Conservation (phyloP, 495 filamentous ascomycete genomes). For the Apodospora peruviana region DNA sequence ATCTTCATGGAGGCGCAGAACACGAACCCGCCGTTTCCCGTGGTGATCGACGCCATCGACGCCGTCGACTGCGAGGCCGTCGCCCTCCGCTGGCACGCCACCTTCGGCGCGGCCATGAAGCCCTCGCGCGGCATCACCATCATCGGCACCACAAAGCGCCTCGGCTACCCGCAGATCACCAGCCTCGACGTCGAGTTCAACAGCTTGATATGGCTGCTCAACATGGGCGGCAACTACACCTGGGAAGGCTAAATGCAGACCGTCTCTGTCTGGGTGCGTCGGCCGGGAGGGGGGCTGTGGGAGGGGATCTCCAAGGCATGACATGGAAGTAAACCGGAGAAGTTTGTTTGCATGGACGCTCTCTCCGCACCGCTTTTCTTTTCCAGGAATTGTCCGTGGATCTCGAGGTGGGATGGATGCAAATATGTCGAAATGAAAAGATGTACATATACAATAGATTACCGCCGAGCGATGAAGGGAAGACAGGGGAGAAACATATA, state of each 20-base stretch:
- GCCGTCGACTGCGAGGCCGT: slow-evolving; percentile 27
- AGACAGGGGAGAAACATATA: too few species aligned
- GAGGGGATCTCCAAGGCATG: not conserved
- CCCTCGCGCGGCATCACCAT: slow-evolving; percentile 29
- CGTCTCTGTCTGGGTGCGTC: not conserved
- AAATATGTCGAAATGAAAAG: too few species aligned
- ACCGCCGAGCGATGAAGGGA: too few species aligned
- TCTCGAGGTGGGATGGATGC: too few species aligned
- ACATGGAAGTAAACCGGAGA: too few species aligned
- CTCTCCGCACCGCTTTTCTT: too few species aligned
- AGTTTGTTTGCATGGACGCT: too few species aligned
- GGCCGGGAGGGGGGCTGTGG: slow-evolving; percentile 1
- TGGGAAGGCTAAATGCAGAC: slow-evolving; percentile 28
- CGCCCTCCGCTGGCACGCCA: slow-evolving; percentile 30
- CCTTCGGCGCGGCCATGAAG: slow-evolving; percentile 28
- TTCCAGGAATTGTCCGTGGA: too few species aligned
- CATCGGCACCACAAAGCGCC: slow-evolving; percentile 23
- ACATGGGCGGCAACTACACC: slow-evolving; percentile 30
- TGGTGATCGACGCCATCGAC: slow-evolving; percentile 26
- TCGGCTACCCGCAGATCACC: slow-evolving; percentile 25
- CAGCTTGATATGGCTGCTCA: slow-evolving; percentile 31
- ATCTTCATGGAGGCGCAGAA: slow-evolving; percentile 31
- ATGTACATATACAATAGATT: too few species aligned
- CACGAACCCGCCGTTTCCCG: slow-evolving; percentile 28
- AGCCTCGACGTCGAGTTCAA: slow-evolving; percentile 33